phyloP scores from a whole-genome alignment of 2,329 filamentous ascomycete species.

The Calonectria honghensis region DNA sequence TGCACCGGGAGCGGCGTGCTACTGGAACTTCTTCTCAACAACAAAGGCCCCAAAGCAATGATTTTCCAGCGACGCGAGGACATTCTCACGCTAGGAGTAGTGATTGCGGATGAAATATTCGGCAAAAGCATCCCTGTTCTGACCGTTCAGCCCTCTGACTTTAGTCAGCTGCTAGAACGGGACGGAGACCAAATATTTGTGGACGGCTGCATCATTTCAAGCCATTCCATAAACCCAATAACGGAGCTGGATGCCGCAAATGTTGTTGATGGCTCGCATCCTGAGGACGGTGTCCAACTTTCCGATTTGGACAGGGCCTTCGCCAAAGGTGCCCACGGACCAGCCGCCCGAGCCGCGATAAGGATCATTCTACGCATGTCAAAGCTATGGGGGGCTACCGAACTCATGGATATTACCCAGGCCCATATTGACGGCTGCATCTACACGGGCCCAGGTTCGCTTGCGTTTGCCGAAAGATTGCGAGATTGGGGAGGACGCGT shows the following conservation, averaged over 20 bases:
- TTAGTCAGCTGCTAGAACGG: slow-evolving; percentile 7
- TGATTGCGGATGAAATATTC: slow-evolving; percentile 39
- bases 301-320: slow-evolving; percentile 38
- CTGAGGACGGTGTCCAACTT: slow-evolving; percentile 26
- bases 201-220: slow-evolving; percentile 17
- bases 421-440: slow-evolving; percentile 30
- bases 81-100: slow-evolving; percentile 39
- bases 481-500: slow-evolving; percentile 46
- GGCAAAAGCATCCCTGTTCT: slow-evolving; percentile 29
- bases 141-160: background rate
- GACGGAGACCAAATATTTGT: slow-evolving; percentile 33
- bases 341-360: slow-evolving; percentile 40
- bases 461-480: slow-evolving; percentile 41
- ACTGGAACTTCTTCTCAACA: slow-evolving; percentile 34
- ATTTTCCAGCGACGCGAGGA: slow-evolving; percentile 36
- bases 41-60: slow-evolving; percentile 31
- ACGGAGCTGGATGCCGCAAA: background rate
- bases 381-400: slow-evolving; percentile 37
- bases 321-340: slow-evolving; percentile 39
- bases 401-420: slow-evolving; percentile 45
- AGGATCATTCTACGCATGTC: slow-evolving; percentile 46
- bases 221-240: background rate
- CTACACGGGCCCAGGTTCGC: slow-evolving; percentile 43
- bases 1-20: slow-evolving; percentile 38
- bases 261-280: background rate